phyloP scores from a whole-genome alignment of 495 filamentous ascomycete species.

The Margaritispora aquatica region DNA sequence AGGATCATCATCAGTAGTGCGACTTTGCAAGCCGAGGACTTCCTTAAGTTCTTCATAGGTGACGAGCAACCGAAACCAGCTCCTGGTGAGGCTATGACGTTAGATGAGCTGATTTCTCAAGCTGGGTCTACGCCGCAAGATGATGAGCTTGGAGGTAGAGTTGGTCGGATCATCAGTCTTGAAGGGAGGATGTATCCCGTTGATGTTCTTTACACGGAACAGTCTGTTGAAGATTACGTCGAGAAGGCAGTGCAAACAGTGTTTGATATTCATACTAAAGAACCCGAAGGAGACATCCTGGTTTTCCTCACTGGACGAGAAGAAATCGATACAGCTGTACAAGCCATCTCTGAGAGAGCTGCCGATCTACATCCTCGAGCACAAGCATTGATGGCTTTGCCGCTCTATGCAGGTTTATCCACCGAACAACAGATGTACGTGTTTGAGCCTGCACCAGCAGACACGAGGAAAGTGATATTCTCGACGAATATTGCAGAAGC shows the following conservation, averaged over 20 bases:
- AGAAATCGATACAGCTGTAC: constrained; percentile 80
- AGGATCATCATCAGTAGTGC: constrained; percentile 92
- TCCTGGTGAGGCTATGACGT: constrained; percentile 18
- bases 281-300: constrained; percentile 84
- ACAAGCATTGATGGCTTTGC: constrained; percentile 65
- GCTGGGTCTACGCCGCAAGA: constrained; percentile 20
- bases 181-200: constrained; percentile 92
- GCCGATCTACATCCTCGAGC: constrained; percentile 66
- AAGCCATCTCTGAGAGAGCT: constrained; percentile 72
- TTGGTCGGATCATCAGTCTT: constrained; percentile 76
- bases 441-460: constrained; percentile 80
- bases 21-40: constrained; percentile 86
- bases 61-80: constrained; percentile 23
- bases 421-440: constrained; percentile 90
- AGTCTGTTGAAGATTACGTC: constrained; percentile 81
- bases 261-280: constrained; percentile 88
- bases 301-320: constrained; percentile 90
- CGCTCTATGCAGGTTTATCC: constrained; percentile 83
- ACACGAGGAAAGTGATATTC: constrained; percentile 85
- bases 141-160: constrained; percentile 22
- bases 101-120: constrained; percentile 23
- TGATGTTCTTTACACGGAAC: constrained; percentile 77
- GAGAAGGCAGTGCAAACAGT: constrained; percentile 82
- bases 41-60: constrained; percentile 71
- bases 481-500: constrained; percentile 97